Evolutionary conservation across 2,329 filamentous ascomycete species (phyloP), one percentile per base, ranked within the genome.

Genomic region (Daldinia sp.): DNA sequence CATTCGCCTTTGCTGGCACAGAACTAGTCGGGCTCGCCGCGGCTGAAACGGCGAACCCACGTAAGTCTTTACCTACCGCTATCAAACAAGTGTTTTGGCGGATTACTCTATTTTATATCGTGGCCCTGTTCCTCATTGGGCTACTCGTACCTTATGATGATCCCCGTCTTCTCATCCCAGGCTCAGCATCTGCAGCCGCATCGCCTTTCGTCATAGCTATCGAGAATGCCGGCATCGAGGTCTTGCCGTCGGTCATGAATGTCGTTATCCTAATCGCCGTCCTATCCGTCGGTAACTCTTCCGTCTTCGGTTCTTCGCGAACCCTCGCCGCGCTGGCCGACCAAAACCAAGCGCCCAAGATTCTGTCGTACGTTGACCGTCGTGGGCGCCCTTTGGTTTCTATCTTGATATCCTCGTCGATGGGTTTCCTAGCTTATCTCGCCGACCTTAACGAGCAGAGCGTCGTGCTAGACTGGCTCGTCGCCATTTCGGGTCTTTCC

Each of bases 51-150:
- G 87, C 85, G n/a, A 92, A 93, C 72, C 91, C 91, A 2, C 85
- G 90, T 60, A 92, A 95, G 74, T 91, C 90, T 1, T 82, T 97
- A 0, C 94, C 94, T 0, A 93, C 88, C 0, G 94, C 94, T 10
- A 88, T 96, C 72, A 96, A 96, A 79, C 93, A 96, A 76, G 93
- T 97, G 19, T 97, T 97, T 77, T 97, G 94, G 93, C 90, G 94
- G 72, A 96, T 97, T 73, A 87, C 88, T 3, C 83, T 96, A 58
- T 97, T 97, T 80, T 97, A 97, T 79, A 84, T 97, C 50, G 87
- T 96, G 30, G 91, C 91, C 0, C 83, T 97, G 9, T 87, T 87
- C 3, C 80, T 97, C 3, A 87, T 97, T 59, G 93, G 94, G 23
- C 83, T 97, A 0, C 82, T 97, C 2, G 92, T 97, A 0, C 90